Base-by-base conservation (phyloP, 306 rosid genomes). In the Trifolium repens region DNA sequence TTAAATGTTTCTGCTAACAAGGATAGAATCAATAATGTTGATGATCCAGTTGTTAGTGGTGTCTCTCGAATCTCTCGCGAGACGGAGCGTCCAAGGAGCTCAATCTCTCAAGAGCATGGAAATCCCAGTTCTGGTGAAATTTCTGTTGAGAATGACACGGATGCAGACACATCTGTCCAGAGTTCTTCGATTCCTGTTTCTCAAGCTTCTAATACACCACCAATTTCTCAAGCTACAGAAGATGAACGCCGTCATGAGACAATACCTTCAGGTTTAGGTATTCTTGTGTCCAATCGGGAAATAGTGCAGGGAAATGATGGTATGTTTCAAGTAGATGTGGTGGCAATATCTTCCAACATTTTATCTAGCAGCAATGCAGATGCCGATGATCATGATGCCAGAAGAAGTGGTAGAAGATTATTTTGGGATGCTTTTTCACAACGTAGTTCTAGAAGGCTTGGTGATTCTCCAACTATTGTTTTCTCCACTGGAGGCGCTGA, bases 391-490 rank as follows among this genome's bases (percentile, higher is more conserved):
- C 86, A 69, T 43, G 94, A 87, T 72, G 81, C 91, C 72, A 87
- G 98, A 87, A 90, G 98, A 74, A 87, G 65, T 69, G 85, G 94
- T 74, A 87, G 98, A 83, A 86, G 98, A 74, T 82, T 91, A 19
- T 90, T 91, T 76, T 90, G 94, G 94, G 97, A 91, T 82, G 96
- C 96, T 35, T 90, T 91, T 76, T 94, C 97, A 78, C 85, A 88
- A 65, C 91, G 96, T 65, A 87, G 89, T 85, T 90, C 93, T 70
- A 85, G 98, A 84, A 89, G 96, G 80, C 87, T 84, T 52, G 83
- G 88, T 69, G 96, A 91, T 77, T 90, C 98, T 78, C 90, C 93
- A 22, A 85, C 96, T 42, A 69, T 90, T 52, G 77, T 89, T 78
- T 85, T 90, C 77, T 88, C 97, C 49, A 67, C 88, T 26, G 89